Percentiles rank a stretch among this genome's conserved stretches.
Conservation (phyloP, 352 stramenopile genomes). For the Phytopythium cucurbitacearum region DNA sequence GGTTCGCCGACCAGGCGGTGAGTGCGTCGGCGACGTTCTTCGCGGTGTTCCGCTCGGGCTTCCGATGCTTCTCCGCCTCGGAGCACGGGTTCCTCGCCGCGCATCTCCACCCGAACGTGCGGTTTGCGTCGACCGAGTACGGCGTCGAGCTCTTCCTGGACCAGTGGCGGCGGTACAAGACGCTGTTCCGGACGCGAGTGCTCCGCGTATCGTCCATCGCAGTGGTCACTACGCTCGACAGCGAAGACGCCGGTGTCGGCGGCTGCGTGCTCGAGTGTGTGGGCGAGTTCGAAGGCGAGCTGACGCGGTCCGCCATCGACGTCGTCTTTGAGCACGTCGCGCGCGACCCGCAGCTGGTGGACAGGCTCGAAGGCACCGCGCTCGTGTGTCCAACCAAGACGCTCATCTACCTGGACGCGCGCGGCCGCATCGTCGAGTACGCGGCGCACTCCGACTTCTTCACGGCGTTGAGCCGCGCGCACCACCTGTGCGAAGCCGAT, state of each 20-base stretch:
- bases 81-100: constrained; percentile 18
- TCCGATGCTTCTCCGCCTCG: not conserved
- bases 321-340: constrained; percentile 19
- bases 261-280: constrained; percentile 24
- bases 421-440: constrained; percentile 20
- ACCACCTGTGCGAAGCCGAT: constrained; percentile 13
- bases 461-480: constrained; percentile 16
- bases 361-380: constrained; percentile 9
- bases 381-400: constrained; percentile 28
- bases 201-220: constrained; percentile 13
- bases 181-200: constrained; percentile 22
- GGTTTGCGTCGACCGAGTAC: constrained; percentile 10
- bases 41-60: constrained; percentile 21
- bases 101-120: constrained; percentile 18
- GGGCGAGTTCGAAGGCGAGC: constrained; percentile 20
- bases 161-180: constrained; percentile 43
- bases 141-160: constrained; percentile 26
- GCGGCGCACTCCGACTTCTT: constrained; percentile 34
- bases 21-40: constrained; percentile 24
- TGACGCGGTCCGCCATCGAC: constrained; percentile 16
- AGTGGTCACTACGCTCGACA: constrained; percentile 12
- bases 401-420: constrained; percentile 23
- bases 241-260: constrained; percentile 9
- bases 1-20: constrained; percentile 11
- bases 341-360: constrained; percentile 9